Conservation (phyloP, 2,329 filamentous ascomycete genomes). For the Pyrenophora graminea region DNA sequence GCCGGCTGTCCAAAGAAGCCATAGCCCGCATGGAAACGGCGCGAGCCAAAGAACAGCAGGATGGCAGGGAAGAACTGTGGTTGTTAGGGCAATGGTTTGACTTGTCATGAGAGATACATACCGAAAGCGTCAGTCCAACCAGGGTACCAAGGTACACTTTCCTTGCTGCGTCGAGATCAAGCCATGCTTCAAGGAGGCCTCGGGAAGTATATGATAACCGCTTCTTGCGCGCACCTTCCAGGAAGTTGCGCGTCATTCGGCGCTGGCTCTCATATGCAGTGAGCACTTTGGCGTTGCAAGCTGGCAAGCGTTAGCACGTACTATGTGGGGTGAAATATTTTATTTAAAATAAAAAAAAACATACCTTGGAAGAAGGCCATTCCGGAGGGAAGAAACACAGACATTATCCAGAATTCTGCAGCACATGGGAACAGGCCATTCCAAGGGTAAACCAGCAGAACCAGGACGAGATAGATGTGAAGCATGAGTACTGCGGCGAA, state of each 20-base stretch:
- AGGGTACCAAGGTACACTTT: slow-evolving; percentile 42
- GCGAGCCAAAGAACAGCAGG: slow-evolving; percentile 66
- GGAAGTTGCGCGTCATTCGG: slow-evolving; percentile 40
- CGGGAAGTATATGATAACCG: slow-evolving; percentile 34
- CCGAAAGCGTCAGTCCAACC: slow-evolving; percentile 36
- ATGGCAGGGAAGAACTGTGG: slow-evolving; percentile 61
- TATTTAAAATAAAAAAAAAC: not conserved
- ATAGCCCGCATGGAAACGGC: slow-evolving; percentile 63
- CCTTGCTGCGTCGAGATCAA: slow-evolving; percentile 36
- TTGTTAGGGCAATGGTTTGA: slow-evolving; percentile 17
- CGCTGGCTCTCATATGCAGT: slow-evolving; percentile 44
- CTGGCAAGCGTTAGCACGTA: slow-evolving; percentile 15
- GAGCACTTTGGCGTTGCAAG: slow-evolving; percentile 44
- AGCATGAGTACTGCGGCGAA: slow-evolving; percentile 42
- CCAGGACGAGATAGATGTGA: slow-evolving; percentile 44
- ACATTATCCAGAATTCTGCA: slow-evolving; percentile 49
- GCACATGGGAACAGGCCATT: slow-evolving; percentile 43
- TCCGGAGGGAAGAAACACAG: slow-evolving; percentile 43
- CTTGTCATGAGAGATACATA: slow-evolving; percentile 17
- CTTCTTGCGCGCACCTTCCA: slow-evolving; percentile 43
- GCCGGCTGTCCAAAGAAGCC: slow-evolving; percentile 60
- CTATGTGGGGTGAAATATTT: not conserved
- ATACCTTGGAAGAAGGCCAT: slow-evolving; percentile 47
- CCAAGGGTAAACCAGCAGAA: slow-evolving; percentile 44
- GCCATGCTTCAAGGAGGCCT: slow-evolving; percentile 39